Conservation (phyloP, 2,329 filamentous ascomycete species). For the Claviceps maximensis region DNA sequence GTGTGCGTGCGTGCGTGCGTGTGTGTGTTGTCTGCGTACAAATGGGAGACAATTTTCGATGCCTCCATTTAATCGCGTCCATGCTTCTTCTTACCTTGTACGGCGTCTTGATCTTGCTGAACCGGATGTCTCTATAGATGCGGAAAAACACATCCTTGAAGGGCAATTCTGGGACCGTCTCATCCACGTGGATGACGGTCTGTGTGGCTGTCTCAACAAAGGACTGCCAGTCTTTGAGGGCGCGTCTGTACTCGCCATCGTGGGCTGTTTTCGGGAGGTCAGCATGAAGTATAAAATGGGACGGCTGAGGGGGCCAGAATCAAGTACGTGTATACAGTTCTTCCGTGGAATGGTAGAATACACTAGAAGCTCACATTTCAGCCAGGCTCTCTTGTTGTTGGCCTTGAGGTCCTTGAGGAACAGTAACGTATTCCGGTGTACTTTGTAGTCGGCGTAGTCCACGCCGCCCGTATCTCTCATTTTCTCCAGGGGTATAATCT, state of each 20-base stretch:
- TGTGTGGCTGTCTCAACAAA: conserved; percentile 63
- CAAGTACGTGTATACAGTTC: background rate
- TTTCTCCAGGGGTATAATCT: conserved; percentile 23
- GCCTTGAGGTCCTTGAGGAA: conserved; percentile 46
- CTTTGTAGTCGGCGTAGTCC: conserved; percentile 35
- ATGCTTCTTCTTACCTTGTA: conserved; percentile 54
- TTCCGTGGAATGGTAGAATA: background rate
- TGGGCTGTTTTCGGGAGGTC: conserved; percentile 40
- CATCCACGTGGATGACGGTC: conserved; percentile 58
- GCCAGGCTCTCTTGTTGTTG: conserved; percentile 46
- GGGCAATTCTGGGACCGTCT: conserved; percentile 75
- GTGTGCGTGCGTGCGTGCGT: background rate
- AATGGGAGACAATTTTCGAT: background rate
- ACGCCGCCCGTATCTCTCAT: conserved; percentile 21
- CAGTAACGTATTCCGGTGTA: conserved; percentile 45
- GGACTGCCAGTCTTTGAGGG: conserved; percentile 68
- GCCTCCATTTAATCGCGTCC: background rate
- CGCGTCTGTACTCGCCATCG: conserved; percentile 64
- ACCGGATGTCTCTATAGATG: conserved; percentile 77
- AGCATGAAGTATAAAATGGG: background rate
- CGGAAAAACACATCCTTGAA: conserved; percentile 77
- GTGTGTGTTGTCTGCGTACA: background rate
- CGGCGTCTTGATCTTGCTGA: conserved; percentile 71
- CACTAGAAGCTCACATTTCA: conserved; percentile 34
- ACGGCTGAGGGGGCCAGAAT: too few relatives aligned